Evolutionary conservation across 1,284 basidiomycete species (phyloP).

Genomic region (Naganishia albida): DNA sequence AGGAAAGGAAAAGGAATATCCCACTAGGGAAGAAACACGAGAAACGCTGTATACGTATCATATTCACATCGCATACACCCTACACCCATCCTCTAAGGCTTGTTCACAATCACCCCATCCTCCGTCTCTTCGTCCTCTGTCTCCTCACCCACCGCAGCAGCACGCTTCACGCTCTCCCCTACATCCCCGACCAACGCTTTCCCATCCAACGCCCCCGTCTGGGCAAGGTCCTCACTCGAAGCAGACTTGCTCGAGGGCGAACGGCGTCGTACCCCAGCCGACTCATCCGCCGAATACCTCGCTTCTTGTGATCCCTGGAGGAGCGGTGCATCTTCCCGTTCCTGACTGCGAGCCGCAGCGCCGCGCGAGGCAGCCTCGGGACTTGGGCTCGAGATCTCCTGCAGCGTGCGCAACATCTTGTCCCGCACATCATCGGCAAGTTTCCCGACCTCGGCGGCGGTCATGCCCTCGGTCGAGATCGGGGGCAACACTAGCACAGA

Average conservation of each 20-base stretch:
- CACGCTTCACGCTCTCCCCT: constrained; percentile 20
- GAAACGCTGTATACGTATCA: no score
- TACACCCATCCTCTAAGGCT: constrained; percentile 7
- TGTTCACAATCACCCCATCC: constrained; percentile 34
- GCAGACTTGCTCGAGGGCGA: background rate
- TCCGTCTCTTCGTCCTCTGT: constrained; percentile 17
- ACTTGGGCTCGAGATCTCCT: constrained; percentile 44
- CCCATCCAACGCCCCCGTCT: constrained; percentile 38
- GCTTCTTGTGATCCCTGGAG: no score
- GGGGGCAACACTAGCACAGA: constrained; percentile 56
- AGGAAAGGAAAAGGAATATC: no score
- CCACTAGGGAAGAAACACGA: no score
- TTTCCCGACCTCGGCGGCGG: constrained; percentile 53
- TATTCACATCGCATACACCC: background rate
- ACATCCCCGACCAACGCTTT: constrained; percentile 11
- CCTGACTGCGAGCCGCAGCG: background rate
- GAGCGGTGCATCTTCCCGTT: constrained; percentile 1
- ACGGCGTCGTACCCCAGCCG: constrained; percentile 7
- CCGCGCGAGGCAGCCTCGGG: background rate
- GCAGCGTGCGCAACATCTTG: constrained; percentile 54
- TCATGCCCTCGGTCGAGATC: constrained; percentile 56
- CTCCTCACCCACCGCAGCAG: constrained; percentile 9
- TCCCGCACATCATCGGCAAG: constrained; percentile 55
- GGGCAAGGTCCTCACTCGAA: constrained; percentile 24
- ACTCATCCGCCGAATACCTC: constrained; percentile 25